These are phyloP conservation scores for Ustilago trichophora DNA, from an alignment of 1,284 basidiomycete genomes.

Conservation along the genomic window DNA sequence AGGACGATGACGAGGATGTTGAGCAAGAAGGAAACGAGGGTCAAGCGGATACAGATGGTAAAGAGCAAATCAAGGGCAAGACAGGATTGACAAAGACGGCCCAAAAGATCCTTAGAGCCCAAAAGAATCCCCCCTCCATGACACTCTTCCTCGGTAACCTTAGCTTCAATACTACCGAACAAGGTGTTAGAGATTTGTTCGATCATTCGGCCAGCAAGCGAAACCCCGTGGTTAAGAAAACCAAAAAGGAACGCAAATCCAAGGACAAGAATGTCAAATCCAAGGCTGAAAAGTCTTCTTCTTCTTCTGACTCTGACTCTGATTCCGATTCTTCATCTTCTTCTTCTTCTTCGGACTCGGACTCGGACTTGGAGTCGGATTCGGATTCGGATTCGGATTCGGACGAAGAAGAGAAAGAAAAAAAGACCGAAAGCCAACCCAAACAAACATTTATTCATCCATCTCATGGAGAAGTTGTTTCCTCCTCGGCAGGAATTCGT, in stretches of 20 bases:
- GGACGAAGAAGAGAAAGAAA: conserved; percentile 64
- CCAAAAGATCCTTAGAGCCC: conserved; percentile 80
- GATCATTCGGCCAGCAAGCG: conserved; percentile 68
- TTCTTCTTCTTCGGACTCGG: conserved; percentile 16
- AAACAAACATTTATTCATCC: neutral
- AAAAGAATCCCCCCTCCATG: conserved; percentile 82
- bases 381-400: conserved; percentile 49
- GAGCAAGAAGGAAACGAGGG: neutral
- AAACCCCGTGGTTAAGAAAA: conserved; percentile 25
- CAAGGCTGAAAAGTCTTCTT: conserved; percentile 15
- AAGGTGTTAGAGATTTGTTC: conserved; percentile 77
- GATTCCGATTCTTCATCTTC: conserved; percentile 8
- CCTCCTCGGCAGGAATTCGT: conserved; percentile 74
- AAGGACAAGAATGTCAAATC: conserved; percentile 3
- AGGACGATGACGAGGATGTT: neutral
- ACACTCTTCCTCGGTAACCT: conserved; percentile 90
- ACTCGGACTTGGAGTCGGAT: conserved; percentile 4
- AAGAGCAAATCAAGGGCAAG: conserved; percentile 43
- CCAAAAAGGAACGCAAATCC: conserved; percentile 7
- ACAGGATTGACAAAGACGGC: conserved; percentile 76
- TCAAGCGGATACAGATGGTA: neutral
- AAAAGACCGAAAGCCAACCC: neutral
- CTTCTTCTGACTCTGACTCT: conserved; percentile 6
- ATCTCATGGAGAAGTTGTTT: conserved; percentile 3
- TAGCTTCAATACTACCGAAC: conserved; percentile 81